Base-by-base conservation (phyloP, 257 asterid genomes). In the Solanum peruvianum region DNA sequence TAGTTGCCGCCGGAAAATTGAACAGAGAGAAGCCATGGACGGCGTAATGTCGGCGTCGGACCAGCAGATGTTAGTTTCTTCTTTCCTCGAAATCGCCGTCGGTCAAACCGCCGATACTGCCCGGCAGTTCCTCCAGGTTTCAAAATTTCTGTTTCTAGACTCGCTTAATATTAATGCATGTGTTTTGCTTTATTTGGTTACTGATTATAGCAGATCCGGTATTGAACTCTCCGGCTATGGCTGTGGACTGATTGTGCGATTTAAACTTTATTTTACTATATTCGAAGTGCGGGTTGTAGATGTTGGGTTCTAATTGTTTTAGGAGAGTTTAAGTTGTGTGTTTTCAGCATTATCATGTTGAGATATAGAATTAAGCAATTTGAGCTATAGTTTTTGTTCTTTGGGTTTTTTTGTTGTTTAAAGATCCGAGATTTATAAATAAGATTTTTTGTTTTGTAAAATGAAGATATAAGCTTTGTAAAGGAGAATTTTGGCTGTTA, bases 51-150 rank as follows among this genome's bases (percentile, higher is more conserved):
- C 95, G 85, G 90, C 91, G 80, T 56, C 91, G 29, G 96, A 95
- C 47, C 94, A 95, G 93, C 96, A 94, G 91, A 90, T 20, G 42
- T 78, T 96, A 92, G 92, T 96, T 27, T 82, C 95, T 45, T 93
- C 94, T 33, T 96, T 96, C 85, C 94, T 95, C 35, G 99, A 96
- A 89, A 93, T 96, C 87, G 98, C 99, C 87, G 98, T 89, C 47
- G 99, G 98, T 80, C 98, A 96, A 76, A 90, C 93, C 52, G 91
- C 95, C 75, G 98, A 93, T 11, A 96, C 95, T 45, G 99, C 99
- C 82, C 96, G 95, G 71, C 98, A 94, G 85, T 96, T 96, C 85
- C 98, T 96, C 82, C 95, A 95, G 99, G 99, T 95, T 39, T 23
- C 16, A 35, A 77, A 42, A 80, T 0, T 5, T 66, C 18, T 12